Evolutionary conservation across 1,284 basidiomycete genomes (phyloP).

Genomic region (Cryptococcus neoformans): DNA sequence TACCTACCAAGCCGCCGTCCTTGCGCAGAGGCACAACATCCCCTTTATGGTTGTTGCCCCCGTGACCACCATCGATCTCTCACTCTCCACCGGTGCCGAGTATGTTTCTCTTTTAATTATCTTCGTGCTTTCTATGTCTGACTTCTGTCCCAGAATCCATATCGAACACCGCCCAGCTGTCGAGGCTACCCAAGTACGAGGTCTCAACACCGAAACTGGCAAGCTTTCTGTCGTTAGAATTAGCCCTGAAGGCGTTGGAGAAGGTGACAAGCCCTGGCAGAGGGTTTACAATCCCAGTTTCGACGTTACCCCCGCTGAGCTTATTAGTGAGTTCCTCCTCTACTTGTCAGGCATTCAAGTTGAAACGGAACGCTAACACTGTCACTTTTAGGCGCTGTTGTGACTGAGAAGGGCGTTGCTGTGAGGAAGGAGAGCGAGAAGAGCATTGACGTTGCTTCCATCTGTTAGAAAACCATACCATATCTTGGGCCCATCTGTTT

Average conservation of each 20-base stretch:
- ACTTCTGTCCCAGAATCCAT: constrained; percentile 61
- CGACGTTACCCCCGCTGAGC: constrained; percentile 84
- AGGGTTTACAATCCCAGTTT: constrained; percentile 85
- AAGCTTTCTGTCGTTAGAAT: constrained; percentile 46
- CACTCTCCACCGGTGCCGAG: constrained; percentile 68
- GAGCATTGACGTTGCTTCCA: constrained; percentile 40
- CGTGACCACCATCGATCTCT: constrained; percentile 80
- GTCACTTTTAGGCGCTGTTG: constrained; percentile 58
- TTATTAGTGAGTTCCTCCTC: constrained; percentile 46
- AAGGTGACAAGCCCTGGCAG: constrained; percentile 44
- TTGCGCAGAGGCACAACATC: constrained; percentile 77
- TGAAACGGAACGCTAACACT: constrained; percentile 34
- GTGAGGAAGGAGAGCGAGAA: constrained; percentile 50
- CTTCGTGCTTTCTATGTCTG: background rate
- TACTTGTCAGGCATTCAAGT: constrained; percentile 45
- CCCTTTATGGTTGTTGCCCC: constrained; percentile 89
- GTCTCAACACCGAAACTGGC: constrained; percentile 51
- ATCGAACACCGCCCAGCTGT: constrained; percentile 83
- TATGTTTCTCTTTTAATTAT: constrained; percentile 44
- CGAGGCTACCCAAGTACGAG: constrained; percentile 82
- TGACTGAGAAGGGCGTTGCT: constrained; percentile 84
- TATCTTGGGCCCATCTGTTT: too few relatives aligned
- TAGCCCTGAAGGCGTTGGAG: constrained; percentile 49
- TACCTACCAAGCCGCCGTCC: constrained; percentile 84
- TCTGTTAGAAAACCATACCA: constrained; percentile 23